Base-by-base conservation (phyloP, 2,329 filamentous ascomycete genomes). In the Esteya vermicola region DNA sequence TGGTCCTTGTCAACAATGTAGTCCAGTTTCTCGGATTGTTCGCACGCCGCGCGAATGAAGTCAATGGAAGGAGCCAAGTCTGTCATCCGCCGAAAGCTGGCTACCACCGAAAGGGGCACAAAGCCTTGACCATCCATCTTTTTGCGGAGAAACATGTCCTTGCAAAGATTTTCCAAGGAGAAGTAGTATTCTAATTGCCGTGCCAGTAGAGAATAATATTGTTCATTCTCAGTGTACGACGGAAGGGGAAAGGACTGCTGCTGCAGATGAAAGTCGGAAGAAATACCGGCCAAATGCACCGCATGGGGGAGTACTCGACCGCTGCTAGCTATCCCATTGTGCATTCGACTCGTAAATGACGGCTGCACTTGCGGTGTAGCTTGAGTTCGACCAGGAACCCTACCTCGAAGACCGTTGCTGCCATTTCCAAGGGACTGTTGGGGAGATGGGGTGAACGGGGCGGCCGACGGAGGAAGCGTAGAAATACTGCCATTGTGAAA, bases 91-190 rank as follows among this genome's bases (percentile, higher is more conserved):
- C 85, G 85, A 67, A 98, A 98, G n/a, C 69, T 71, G 19, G 81
- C 73, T 50, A 98, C 80, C 43, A 94, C 72, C 26, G 72, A 68
- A 38, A 98, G 63, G 38, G 76, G 78, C 13, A 95, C 88, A 53
- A 88, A 96, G 16, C 91, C 91, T 57, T 96, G 84, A 1, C 82
- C 84, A 55, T 98, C 89, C 91, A 98, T 96, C 51, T 88, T 79
- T 52, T 75, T 78, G 42, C 91, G 80, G 43, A 98, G 68, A 59
- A 78, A 96, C 53, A 84, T 70, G 54, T 98, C 91, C 61, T 94
- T 95, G 69, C 85, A 83, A 37, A 96, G 70, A 56, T 98, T 98
- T 53, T 95, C 84, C 22, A 94, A 73, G 0, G 89, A 96, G 62
- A 98, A 94, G 61, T 98, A 98, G 64, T 95, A 98, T 53, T 94